Evolutionary conservation across 73 alveolate genomes (phyloP).

Genomic region (Paramecium octaurelia): DNA sequence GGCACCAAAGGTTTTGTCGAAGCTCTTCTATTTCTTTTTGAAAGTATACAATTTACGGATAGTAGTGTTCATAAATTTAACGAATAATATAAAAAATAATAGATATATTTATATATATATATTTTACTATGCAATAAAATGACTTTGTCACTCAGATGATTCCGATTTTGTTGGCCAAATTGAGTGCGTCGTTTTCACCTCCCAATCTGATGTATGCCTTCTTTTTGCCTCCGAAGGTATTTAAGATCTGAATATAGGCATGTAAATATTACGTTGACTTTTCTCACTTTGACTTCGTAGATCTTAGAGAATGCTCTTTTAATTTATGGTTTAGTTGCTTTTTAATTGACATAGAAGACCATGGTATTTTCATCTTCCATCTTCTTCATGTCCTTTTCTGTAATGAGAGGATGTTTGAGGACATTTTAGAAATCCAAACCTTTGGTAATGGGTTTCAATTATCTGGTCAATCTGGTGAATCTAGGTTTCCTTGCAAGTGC

Average conservation of each 20-base stretch:
- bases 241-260: constrained; percentile 19
- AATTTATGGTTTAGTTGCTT: constrained; percentile 80
- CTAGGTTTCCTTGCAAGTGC: constrained; percentile 11
- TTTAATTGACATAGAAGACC: constrained; percentile 76
- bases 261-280: constrained; percentile 64
- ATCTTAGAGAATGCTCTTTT: constrained; percentile 78
- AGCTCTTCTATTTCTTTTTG: background rate
- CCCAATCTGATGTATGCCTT: constrained; percentile 81
- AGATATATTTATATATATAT: background rate
- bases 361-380: constrained; percentile 87
- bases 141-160: constrained; percentile 67
- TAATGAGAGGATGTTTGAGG: constrained; percentile 79
- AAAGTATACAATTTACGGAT: constrained; percentile 11
- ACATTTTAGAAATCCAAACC: constrained; percentile 68
- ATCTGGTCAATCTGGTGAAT: constrained; percentile 17
- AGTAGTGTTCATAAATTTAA: constrained; percentile 6
- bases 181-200: constrained; percentile 78
- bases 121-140: background rate
- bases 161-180: constrained; percentile 83
- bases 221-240: constrained; percentile 80
- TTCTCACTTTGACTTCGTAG: constrained; percentile 70
- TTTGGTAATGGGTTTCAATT: background rate
- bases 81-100: background rate
- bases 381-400: constrained; percentile 81
- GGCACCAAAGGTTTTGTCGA: constrained; percentile 3